These are phyloP conservation scores for Penicillium concentricum DNA, from an alignment of 2,329 filamentous ascomycete genomes.

Conservation along the genomic window DNA sequence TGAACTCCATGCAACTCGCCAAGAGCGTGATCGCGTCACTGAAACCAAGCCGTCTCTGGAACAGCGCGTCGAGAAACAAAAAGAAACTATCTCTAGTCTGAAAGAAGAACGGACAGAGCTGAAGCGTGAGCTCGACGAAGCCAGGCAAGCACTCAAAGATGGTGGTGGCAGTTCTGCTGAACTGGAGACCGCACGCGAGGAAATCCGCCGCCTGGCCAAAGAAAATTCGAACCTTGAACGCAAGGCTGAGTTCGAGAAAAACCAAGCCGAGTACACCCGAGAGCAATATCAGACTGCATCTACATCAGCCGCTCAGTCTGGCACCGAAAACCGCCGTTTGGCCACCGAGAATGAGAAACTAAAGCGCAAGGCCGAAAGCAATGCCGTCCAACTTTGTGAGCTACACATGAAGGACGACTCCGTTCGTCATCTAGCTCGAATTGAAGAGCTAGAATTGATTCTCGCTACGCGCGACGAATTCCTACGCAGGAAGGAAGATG, in stretches of 20 bases:
- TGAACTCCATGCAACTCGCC: conserved; percentile 38
- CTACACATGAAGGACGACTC: conserved; percentile 37
- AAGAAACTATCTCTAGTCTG: conserved; percentile 39
- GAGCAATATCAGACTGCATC: conserved; percentile 50
- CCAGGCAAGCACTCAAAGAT: conserved; percentile 40
- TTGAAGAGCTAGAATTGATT: conserved; percentile 40
- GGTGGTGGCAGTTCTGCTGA: conserved; percentile 43
- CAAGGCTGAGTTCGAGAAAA: conserved; percentile 42
- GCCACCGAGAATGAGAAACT: conserved; percentile 39
- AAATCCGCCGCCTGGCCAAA: conserved; percentile 38
- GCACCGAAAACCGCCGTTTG: conserved; percentile 38
- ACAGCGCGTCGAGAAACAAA: conserved; percentile 35
- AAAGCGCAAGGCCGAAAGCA: conserved; percentile 37
- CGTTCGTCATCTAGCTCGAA: conserved; percentile 35
- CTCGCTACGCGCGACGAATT: conserved; percentile 40
- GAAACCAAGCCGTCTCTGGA: conserved; percentile 32
- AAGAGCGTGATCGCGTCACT: conserved; percentile 35
- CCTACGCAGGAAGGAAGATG: conserved; percentile 45
- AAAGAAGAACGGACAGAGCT: conserved; percentile 43
- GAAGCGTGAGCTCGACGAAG: conserved; percentile 39
- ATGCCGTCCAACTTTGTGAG: conserved; percentile 40
- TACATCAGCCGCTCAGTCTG: conserved; percentile 43
- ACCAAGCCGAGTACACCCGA: conserved; percentile 47
- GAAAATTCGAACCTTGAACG: conserved; percentile 37
- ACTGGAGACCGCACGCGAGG: conserved; percentile 42